phyloP scores from a whole-genome alignment of 768 basidiomycete genomes.

The Hebeloma cylindrosporum region DNA sequence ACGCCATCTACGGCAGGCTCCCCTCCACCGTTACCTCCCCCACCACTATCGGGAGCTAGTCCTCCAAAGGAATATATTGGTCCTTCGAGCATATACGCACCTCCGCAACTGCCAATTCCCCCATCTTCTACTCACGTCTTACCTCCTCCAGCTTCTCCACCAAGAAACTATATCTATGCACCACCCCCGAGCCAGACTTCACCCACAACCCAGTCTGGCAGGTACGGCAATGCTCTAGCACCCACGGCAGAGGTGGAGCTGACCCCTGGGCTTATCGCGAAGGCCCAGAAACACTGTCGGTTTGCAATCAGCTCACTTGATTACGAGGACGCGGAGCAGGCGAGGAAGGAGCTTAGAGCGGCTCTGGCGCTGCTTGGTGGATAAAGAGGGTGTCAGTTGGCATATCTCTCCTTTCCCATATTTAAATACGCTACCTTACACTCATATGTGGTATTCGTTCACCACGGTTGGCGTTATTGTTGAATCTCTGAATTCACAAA shows the following conservation, averaged over 20 bases:
- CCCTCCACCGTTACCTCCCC: slow-evolving; percentile 16
- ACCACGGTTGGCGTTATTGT: no score
- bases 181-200: slow-evolving; percentile 12
- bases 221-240: slow-evolving; percentile 16
- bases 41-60: slow-evolving; percentile 10
- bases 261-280: slow-evolving; percentile 63
- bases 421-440: no score
- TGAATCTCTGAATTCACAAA: no score
- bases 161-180: slow-evolving; percentile 22
- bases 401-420: slow-evolving; percentile 6
- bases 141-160: slow-evolving; percentile 20
- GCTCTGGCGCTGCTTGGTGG: slow-evolving; percentile 71
- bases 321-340: slow-evolving; percentile 90
- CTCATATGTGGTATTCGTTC: no score
- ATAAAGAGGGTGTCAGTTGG: slow-evolving; percentile 22
- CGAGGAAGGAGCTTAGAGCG: slow-evolving; percentile 74
- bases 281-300: slow-evolving; percentile 87
- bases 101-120: slow-evolving; percentile 11
- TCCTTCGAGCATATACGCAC: slow-evolving; percentile 24
- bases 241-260: slow-evolving; percentile 43
- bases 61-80: slow-evolving; percentile 23
- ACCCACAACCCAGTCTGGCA: slow-evolving; percentile 9
- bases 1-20: slow-evolving; percentile 45
- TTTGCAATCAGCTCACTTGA: slow-evolving; percentile 96
- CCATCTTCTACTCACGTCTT: slow-evolving; percentile 16